Percentiles rank a stretch among this genome's conserved stretches.
Evolutionary conservation across 129 eudicot genomes (phyloP).

Genomic region (Lactuca saligna): DNA sequence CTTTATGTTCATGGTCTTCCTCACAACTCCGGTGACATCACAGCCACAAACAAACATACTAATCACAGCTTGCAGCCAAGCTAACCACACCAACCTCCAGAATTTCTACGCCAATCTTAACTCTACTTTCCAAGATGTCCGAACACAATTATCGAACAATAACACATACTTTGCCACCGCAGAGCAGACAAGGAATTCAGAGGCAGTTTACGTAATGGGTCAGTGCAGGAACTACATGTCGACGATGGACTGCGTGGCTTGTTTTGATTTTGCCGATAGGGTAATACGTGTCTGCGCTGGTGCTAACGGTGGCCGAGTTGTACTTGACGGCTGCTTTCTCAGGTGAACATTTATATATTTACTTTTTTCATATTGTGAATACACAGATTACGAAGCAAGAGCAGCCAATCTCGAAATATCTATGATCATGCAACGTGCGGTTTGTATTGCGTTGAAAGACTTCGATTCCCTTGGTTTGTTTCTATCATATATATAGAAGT

Average conservation of each 20-base stretch:
- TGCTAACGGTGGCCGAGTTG: constrained; percentile 68
- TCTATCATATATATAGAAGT: constrained; percentile 2
- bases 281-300: constrained; percentile 54
- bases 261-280: constrained; percentile 51
- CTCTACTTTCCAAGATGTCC: constrained; percentile 46
- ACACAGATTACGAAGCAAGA: not conserved
- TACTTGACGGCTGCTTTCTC: constrained; percentile 75
- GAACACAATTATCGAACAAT: constrained; percentile 35
- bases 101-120: constrained; percentile 52
- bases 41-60: constrained; percentile 65
- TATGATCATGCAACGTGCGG: not conserved
- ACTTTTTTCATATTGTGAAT: not conserved
- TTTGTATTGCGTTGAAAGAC: not conserved
- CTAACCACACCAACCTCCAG: constrained; percentile 40
- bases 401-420: constrained; percentile 14
- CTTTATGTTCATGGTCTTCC: constrained; percentile 11
- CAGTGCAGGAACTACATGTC: constrained; percentile 76
- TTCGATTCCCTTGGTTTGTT: not conserved
- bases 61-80: constrained; percentile 52
- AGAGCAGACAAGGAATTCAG: constrained; percentile 48
- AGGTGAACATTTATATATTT: constrained; percentile 33
- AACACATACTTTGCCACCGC: constrained; percentile 51
- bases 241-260: constrained; percentile 46
- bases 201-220: constrained; percentile 58
- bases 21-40: constrained; percentile 32